phyloP scores from a whole-genome alignment of 179 eudicot genomes.

The Spergularia azorica region DNA sequence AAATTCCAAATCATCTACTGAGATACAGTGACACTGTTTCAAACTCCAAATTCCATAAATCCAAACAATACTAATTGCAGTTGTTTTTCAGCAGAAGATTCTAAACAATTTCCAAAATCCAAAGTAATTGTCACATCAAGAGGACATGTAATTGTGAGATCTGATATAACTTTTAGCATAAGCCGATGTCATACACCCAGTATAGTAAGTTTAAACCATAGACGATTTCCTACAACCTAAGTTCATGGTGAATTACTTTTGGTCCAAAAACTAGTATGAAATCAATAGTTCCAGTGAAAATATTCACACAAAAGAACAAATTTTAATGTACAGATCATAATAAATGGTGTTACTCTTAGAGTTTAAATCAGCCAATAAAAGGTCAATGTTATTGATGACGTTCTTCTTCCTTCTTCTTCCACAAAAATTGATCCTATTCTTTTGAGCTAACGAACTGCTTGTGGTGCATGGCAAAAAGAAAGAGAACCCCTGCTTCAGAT shows the following conservation, averaged over 20 bases:
- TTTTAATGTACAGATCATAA: not conserved
- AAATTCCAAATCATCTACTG: not conserved
- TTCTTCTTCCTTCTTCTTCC: not conserved
- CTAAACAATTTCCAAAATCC: not conserved
- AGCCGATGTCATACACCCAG: not conserved
- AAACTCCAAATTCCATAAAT: no score
- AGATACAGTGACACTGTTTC: not conserved
- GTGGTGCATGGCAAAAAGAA: not conserved
- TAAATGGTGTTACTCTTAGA: not conserved
- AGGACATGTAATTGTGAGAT: not conserved
- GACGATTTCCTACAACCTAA: not conserved
- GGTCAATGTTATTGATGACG: not conserved
- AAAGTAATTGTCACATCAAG: not conserved
- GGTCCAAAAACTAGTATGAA: not conserved
- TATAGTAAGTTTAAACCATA: not conserved
- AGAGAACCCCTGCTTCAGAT: not conserved
- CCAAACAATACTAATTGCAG: not conserved
- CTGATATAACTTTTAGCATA: not conserved
- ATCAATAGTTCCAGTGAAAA: not conserved
- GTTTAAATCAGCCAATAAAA: not conserved
- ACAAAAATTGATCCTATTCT: not conserved
- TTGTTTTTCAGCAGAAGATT: not conserved
- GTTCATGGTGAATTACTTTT: not conserved
- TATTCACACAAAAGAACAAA: not conserved
- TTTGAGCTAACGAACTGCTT: not conserved